phyloP scores from a whole-genome alignment of 2,329 filamentous ascomycete genomes.

The Penicillium glabrum region DNA sequence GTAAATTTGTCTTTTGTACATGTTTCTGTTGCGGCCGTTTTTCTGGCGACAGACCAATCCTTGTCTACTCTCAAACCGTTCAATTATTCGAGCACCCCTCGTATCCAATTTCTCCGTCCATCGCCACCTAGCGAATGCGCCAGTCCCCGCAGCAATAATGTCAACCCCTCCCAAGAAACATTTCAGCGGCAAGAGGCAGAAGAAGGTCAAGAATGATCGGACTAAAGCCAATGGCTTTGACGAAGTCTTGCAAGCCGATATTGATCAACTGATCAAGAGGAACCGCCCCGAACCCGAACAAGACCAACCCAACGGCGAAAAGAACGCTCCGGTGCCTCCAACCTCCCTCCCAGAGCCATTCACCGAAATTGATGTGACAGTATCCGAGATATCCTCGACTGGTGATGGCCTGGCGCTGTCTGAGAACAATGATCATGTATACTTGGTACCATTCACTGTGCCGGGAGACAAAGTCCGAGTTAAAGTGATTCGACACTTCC shows the following conservation, averaged over 20 bases:
- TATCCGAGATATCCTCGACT: conserved; percentile 81
- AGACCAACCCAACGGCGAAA: conserved; percentile 28
- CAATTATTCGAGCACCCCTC: conserved; percentile 4
- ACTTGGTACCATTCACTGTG: conserved; percentile 82
- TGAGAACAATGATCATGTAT: conserved; percentile 67
- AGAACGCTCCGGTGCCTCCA: conserved; percentile 13
- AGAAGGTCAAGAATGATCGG: conserved; percentile 56
- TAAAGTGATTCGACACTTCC: conserved; percentile 74
- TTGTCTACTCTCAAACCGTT: not conserved
- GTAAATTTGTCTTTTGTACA: conserved; percentile 6
- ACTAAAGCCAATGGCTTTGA: conserved; percentile 64
- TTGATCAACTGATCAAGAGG: conserved; percentile 48
- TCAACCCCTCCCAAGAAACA: conserved; percentile 26
- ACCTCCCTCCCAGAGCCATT: conserved; percentile 62
- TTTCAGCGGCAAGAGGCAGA: conserved; percentile 28
- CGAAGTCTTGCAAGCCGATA: conserved; percentile 65
- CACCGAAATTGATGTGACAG: conserved; percentile 77
- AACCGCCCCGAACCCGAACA: conserved; percentile 24
- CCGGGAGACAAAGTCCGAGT: conserved; percentile 80
- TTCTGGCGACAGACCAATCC: conserved; percentile 10
- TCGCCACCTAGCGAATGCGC: conserved; percentile 17
- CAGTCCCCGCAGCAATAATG: conserved; percentile 26
- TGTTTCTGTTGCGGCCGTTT: conserved; percentile 19
- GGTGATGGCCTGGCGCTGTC: conserved; percentile 83
- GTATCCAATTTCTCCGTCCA: conserved; percentile 5